phyloP scores from a whole-genome alignment of 2,329 filamentous ascomycete genomes.

The Xylariaceae sp. region DNA sequence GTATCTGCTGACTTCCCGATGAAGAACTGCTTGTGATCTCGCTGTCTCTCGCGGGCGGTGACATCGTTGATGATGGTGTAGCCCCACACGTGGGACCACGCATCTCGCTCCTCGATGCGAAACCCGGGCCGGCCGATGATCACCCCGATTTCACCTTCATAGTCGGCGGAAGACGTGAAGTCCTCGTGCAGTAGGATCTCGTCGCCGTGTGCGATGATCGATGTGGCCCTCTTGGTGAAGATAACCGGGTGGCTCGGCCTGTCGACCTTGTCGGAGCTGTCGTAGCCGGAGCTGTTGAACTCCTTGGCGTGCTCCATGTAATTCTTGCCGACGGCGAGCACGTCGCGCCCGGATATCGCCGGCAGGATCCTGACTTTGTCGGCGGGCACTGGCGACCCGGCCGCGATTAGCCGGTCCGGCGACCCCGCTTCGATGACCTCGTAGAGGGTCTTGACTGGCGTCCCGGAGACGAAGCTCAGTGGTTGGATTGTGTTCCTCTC shows the following conservation, averaged over 20 bases:
- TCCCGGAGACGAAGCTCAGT: slow-evolving; percentile 13
- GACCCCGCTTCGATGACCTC: slow-evolving; percentile 16
- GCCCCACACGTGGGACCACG: slow-evolving; percentile 17
- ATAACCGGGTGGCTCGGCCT: slow-evolving; percentile 16
- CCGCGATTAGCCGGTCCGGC: not conserved
- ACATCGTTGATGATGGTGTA: slow-evolving; percentile 19
- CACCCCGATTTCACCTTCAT: slow-evolving; percentile 19
- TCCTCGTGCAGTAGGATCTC: slow-evolving; percentile 15
- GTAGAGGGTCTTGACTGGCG: slow-evolving; percentile 15
- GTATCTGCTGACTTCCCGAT: slow-evolving; percentile 18
- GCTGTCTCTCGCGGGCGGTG: slow-evolving; percentile 15
- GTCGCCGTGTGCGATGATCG: slow-evolving; percentile 11
- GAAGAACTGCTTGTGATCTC: slow-evolving; percentile 20
- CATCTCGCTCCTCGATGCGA: slow-evolving; percentile 10
- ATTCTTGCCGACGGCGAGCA: slow-evolving; percentile 16
- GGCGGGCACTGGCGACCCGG: slow-evolving; percentile 1
- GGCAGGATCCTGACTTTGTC: slow-evolving; percentile 9
- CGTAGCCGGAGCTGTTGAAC: slow-evolving; percentile 19
- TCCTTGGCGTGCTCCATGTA: slow-evolving; percentile 19
- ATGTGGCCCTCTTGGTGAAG: slow-evolving; percentile 18
- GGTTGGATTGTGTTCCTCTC: slow-evolving; percentile 12
- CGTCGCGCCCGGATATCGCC: slow-evolving; percentile 14
- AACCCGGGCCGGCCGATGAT: slow-evolving; percentile 16
- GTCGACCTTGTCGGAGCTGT: slow-evolving; percentile 19
- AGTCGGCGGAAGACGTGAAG: slow-evolving; percentile 16